Evolutionary conservation across 1,139 yeast genomes (phyloP).

Genomic region (Scheffersomyces insectosa): DNA sequence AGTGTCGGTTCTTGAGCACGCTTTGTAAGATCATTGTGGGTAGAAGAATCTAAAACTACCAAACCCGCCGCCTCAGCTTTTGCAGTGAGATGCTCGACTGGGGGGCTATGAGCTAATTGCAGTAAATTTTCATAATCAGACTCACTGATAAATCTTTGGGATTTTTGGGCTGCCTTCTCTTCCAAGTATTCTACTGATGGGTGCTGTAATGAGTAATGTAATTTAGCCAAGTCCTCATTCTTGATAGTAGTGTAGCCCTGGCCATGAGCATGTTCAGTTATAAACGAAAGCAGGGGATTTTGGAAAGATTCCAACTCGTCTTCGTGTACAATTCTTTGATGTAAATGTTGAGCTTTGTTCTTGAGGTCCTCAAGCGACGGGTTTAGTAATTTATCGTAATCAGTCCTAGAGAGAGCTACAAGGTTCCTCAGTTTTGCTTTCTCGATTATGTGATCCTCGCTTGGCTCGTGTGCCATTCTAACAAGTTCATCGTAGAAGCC

Average conservation of each 20-base stretch:
- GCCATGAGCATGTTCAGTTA: conserved; percentile 9
- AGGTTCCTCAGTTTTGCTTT: conserved; percentile 12
- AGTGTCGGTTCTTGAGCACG: conserved; percentile 34
- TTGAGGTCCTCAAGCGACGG: conserved; percentile 5
- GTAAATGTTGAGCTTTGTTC: neutral
- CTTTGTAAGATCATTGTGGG: conserved; percentile 18
- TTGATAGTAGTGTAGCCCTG: conserved; percentile 13
- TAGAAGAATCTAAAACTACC: conserved; percentile 4
- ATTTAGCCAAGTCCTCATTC: conserved; percentile 10
- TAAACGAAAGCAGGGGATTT: too few relatives aligned
- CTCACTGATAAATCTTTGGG: conserved; percentile 1
- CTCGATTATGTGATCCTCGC: conserved; percentile 14
- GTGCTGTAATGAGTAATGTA: conserved; percentile 10
- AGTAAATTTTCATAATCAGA: conserved; percentile 4
- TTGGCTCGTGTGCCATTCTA: conserved; percentile 25
- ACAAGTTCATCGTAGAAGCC: conserved; percentile 31
- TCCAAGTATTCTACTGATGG: conserved; percentile 4
- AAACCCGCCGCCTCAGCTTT: conserved; percentile 14
- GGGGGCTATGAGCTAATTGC: conserved; percentile 17
- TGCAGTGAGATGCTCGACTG: conserved; percentile 16
- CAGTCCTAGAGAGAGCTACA: conserved; percentile 6
- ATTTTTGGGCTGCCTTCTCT: neutral
- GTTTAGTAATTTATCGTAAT: conserved; percentile 5
- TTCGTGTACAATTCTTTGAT: conserved; percentile 3
- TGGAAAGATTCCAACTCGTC: neutral